phyloP scores from a whole-genome alignment of 208 protist species.

The Crithidia fasciculata region DNA sequence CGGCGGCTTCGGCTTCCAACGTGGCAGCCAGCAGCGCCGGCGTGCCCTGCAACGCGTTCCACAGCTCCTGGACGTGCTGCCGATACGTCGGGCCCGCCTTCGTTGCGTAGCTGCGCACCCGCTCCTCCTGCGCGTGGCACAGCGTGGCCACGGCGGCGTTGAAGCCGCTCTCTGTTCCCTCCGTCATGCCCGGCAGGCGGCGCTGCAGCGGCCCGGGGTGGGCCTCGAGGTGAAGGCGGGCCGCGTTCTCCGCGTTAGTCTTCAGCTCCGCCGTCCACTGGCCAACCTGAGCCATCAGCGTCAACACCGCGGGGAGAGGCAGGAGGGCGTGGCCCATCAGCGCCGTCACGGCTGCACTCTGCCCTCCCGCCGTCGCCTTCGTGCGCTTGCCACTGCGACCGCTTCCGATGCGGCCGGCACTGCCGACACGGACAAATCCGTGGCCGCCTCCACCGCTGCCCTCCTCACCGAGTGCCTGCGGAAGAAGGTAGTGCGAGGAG shows the following conservation, averaged over 20 bases:
- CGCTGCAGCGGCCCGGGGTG: slow-evolving; percentile 52
- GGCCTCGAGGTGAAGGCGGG: slow-evolving; percentile 50
- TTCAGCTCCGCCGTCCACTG: slow-evolving; percentile 47
- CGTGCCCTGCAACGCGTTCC: slow-evolving; percentile 48
- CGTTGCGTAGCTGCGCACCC: slow-evolving; percentile 44
- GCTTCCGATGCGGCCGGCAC: slow-evolving; percentile 7
- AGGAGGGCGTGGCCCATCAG: slow-evolving; percentile 22
- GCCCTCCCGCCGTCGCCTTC: slow-evolving; percentile 10
- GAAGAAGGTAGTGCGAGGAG: slow-evolving; percentile 59
- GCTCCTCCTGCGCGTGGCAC: slow-evolving; percentile 55
- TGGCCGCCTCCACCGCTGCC: neutral
- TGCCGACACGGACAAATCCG: slow-evolving; percentile 9
- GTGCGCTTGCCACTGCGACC: slow-evolving; percentile 1
- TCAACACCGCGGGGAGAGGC: slow-evolving; percentile 43
- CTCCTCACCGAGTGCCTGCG: slow-evolving; percentile 22
- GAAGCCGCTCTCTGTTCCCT: slow-evolving; percentile 49
- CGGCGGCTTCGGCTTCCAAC: slow-evolving; percentile 47
- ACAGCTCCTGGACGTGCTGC: slow-evolving; percentile 73
- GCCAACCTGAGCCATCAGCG: slow-evolving; percentile 46
- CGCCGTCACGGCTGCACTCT: slow-evolving; percentile 7
- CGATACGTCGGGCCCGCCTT: slow-evolving; percentile 54
- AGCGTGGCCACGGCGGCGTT: slow-evolving; percentile 34
- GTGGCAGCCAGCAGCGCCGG: slow-evolving; percentile 53
- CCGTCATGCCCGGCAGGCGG: slow-evolving; percentile 51
- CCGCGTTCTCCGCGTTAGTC: slow-evolving; percentile 30